Evolutionary conservation across 2,329 filamentous ascomycete genomes (phyloP), one percentile per base, ranked within the genome.

Genomic region (Arachnomyces sp.): DNA sequence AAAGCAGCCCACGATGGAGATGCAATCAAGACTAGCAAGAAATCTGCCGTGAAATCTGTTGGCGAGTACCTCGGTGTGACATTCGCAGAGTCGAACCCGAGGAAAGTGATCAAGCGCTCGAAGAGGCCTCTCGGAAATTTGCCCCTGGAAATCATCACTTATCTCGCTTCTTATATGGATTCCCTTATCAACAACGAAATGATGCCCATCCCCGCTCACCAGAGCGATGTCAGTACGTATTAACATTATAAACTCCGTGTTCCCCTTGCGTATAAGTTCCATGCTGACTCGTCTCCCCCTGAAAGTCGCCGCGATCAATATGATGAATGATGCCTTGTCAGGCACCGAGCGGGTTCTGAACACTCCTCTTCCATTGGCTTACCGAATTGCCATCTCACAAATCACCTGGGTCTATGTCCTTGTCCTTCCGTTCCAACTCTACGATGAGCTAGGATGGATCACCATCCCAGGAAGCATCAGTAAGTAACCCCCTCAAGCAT

Each of bases 401-500:
- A 90, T 92, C 56, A 86, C 86, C 25, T 89, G 84, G 78, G 75
- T 88, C 38, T 93, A 92, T 63, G 79, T 92, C 39, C 65, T 87
- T 50, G 72, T 86, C 25, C 73, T 93, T 1, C 86, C 86, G 4
- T 92, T 92, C 71, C 86, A 93, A 64, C 76, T 93, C 5, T 76
- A 77, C 55, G 56, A 60, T 0, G 58, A 63, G 2, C 74, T 93
- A 1, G 51, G 63, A 6, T 92, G 82, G 81, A 72, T 88, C 48
- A 81, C 85, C 9, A 89, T 92, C 48, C 85, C 85, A 0, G 85
- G 79, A 28, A 82, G 80, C 33, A 67, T 89, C 12, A 72, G 65
- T 61, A 49, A 54, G 51, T 32, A 25, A 9, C 6, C 29, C 12
- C 13, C 7, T 32, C 16, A 7, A 11, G 15, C n/a, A 13, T 13